Percentiles rank a stretch among this genome's conserved stretches.
Evolutionary conservation across 106 monocot species (phyloP).

Genomic region (Apostasia ramifera): DNA sequence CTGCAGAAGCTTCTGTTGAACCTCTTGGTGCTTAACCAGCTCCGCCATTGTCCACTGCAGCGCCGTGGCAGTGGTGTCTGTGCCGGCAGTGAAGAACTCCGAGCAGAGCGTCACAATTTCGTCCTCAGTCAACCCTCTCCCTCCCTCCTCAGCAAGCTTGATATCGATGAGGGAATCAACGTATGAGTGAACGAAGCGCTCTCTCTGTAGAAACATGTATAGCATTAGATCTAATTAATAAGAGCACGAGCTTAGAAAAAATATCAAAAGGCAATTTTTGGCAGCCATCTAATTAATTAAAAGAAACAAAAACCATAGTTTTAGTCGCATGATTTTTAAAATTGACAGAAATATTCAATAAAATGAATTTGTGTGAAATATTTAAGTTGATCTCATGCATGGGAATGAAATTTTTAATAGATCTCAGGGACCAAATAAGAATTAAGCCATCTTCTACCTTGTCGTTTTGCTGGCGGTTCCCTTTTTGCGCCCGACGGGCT

Average conservation of each 20-base stretch:
- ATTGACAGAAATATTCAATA: too few relatives aligned
- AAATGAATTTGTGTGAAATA: too few relatives aligned
- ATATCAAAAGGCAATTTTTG: too few relatives aligned
- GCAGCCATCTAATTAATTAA: too few relatives aligned
- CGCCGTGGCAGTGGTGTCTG: conserved; percentile 1
- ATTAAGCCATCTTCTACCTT: background rate
- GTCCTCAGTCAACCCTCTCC: background rate
- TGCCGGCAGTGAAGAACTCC: conserved; percentile 8
- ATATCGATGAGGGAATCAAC: conserved; percentile 7
- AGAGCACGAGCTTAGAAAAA: too few relatives aligned
- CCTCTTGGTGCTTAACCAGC: background rate
- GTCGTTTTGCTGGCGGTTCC: background rate
- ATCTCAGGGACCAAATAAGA: too few relatives aligned
- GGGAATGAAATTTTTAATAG: too few relatives aligned
- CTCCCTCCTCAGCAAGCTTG: background rate
- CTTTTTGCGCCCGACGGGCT: background rate
- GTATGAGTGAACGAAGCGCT: background rate
- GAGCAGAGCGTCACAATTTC: background rate
- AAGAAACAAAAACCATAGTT: too few relatives aligned
- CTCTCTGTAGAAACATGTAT: too few relatives aligned
- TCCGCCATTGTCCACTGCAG: conserved; percentile 9
- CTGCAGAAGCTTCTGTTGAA: background rate
- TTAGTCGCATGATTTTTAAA: too few relatives aligned
- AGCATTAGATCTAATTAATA: too few relatives aligned
- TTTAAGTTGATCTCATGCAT: too few relatives aligned